phyloP scores from a whole-genome alignment of 2,329 filamentous ascomycete species.

The Scedosporium aurantiacum region DNA sequence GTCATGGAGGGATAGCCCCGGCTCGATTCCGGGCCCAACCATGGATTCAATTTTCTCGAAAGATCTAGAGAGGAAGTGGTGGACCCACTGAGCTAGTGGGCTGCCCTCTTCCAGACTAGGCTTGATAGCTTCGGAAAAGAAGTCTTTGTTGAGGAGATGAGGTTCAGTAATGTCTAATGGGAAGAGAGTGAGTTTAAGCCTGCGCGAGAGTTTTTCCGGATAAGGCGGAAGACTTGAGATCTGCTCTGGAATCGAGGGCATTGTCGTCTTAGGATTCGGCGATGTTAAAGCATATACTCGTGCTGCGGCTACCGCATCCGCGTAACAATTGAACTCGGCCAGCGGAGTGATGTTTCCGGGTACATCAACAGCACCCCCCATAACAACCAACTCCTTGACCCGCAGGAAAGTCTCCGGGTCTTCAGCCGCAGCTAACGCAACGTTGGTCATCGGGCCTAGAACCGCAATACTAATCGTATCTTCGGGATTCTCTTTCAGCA shows the following conservation, averaged over 20 bases:
- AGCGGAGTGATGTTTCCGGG: conserved; percentile 77
- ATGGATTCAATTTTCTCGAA: conserved; percentile 58
- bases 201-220: conserved; percentile 49
- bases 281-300: conserved; percentile 70
- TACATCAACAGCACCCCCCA: conserved; percentile 77
- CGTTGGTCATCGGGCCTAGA: conserved; percentile 85
- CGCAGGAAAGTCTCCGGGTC: conserved; percentile 83
- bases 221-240: conserved; percentile 47
- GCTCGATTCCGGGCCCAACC: conserved; percentile 43
- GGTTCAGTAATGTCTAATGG: conserved; percentile 67
- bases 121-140: conserved; percentile 45
- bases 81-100: conserved; percentile 63
- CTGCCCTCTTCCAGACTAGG: conserved; percentile 49
- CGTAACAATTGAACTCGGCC: conserved; percentile 92
- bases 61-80: conserved; percentile 59
- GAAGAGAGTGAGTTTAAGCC: conserved; percentile 58
- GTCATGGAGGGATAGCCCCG: conserved; percentile 62
- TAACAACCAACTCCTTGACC: conserved; percentile 84
- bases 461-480: conserved; percentile 85
- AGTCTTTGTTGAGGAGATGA: conserved; percentile 52
- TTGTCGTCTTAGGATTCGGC: conserved; percentile 61
- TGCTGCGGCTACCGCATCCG: conserved; percentile 69
- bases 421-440: conserved; percentile 77
- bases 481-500: conserved; percentile 69
- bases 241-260: conserved; percentile 55